These are phyloP conservation scores for Yamadazyma scolyti DNA, from an alignment of 805 yeast species.

Conservation along the genomic window DNA sequence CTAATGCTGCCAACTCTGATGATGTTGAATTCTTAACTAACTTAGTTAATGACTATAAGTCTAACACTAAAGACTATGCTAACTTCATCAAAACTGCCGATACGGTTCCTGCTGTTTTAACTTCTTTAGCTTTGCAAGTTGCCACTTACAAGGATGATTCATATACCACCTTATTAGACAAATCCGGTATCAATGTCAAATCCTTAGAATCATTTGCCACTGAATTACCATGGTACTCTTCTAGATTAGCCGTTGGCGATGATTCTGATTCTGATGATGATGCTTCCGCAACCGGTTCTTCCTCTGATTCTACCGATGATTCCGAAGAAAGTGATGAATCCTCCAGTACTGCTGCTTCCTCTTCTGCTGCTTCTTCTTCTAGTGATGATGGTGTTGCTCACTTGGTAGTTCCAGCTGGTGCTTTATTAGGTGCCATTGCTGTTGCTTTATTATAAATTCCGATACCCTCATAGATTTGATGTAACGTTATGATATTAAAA, in stretches of 20 bases:
- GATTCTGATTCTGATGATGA: constrained; percentile 4
- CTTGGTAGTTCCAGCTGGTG: constrained; percentile 25
- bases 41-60: constrained; percentile 29
- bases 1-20: constrained; percentile 16
- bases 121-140: constrained; percentile 26
- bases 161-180: constrained; percentile 31
- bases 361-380: constrained; percentile 6
- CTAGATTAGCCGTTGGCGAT: constrained; percentile 9
- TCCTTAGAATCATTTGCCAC: constrained; percentile 28
- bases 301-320: constrained; percentile 3
- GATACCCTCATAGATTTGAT: neutral
- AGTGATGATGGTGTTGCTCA: constrained; percentile 5
- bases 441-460: constrained; percentile 23
- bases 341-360: constrained; percentile 5
- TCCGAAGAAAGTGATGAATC: constrained; percentile 1
- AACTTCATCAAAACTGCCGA: constrained; percentile 23
- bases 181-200: constrained; percentile 16
- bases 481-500: neutral
- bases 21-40: constrained; percentile 27
- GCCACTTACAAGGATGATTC: constrained; percentile 32
- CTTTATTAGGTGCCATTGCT: constrained; percentile 30
- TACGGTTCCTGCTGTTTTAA: constrained; percentile 24
- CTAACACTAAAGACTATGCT: constrained; percentile 23
- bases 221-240: constrained; percentile 36
- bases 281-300: constrained; percentile 4